phyloP scores from a whole-genome alignment of 108 stramenopile species.

The Epipyxis sp. region DNA sequence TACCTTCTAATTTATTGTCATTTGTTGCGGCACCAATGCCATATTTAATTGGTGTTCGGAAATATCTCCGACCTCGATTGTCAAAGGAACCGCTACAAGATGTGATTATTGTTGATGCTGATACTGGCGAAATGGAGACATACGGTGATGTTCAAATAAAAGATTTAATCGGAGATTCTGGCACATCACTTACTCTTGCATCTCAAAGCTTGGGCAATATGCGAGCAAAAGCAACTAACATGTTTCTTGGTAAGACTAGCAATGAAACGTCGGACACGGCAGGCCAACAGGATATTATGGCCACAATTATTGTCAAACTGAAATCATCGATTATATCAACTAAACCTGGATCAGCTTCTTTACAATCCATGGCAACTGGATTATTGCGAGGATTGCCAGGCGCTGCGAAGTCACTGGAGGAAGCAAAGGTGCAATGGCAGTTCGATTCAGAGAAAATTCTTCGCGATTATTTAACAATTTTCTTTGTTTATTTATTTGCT shows the following conservation, averaged over 20 bases:
- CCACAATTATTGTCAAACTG: background rate
- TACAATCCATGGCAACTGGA: conserved; percentile 5
- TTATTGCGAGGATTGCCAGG: background rate
- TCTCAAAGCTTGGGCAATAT: background rate
- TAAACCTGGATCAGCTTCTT: background rate
- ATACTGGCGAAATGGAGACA: conserved; percentile 35
- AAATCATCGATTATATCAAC: background rate
- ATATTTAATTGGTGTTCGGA: conserved; percentile 45
- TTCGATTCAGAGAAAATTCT: conserved; percentile 1
- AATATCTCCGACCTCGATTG: background rate
- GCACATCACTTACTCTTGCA: background rate
- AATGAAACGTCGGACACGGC: background rate
- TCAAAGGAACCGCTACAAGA: conserved; percentile 34
- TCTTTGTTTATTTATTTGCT: conserved; percentile 32
- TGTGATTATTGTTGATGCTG: conserved; percentile 42
- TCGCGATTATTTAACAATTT: conserved; percentile 1
- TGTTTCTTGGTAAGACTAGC: background rate
- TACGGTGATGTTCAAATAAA: conserved; percentile 33
- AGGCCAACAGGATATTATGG: conserved; percentile 9
- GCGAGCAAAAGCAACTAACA: background rate
- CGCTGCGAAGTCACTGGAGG: background rate
- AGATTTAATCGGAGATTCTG: conserved; percentile 35
- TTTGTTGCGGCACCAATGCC: conserved; percentile 41
- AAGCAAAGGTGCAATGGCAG: background rate
- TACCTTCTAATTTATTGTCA: conserved; percentile 39